Base-by-base conservation (phyloP, 352 stramenopile species). In the Globisporangium iwayamae region DNA sequence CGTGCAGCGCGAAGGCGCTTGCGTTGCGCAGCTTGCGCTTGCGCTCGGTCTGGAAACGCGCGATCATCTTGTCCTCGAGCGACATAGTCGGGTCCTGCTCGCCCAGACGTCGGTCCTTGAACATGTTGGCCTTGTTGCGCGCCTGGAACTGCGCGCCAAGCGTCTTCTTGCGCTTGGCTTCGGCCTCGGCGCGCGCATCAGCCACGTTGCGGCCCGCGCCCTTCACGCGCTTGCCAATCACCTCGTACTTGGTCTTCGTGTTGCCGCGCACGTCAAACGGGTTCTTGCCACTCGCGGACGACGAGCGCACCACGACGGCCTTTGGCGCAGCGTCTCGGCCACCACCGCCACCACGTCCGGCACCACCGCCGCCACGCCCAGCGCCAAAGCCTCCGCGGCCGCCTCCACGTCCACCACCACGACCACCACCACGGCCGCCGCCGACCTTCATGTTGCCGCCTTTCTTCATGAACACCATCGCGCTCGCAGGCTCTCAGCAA, bases 51-150 rank as follows among this genome's bases (percentile, higher is more conserved):
- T 96, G 89, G 73, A 97, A 96, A 51, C 90, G 86, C 28, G 84
- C 76, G 70, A 97, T 93, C 88, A 97, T 96, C 69, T 96, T 96
- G 75, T 97, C 90, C 62, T 97, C 90, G n/a, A 96, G 72, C 60
- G 90, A 96, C 71, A 97, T 78, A 11, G 71, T 81, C 22, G 85
- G 71, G 63, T 93, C 84, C 64, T 94, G 81, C 56, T 96, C 90
- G 32, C 90, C 90, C 14, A 97, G 71, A 4, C 90, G 89, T 22
- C 80, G 78, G 70, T 98, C 91, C 39, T 85, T 75, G 69, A 97
- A 96, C 60, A 83, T 77, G 67, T 97, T 98, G 39, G 84, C 91
- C 70, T 95, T 96, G 72, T 96, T 88, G 46, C 83, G 91, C 25
- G 70, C 57, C 30, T 87, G 69, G 72, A 87, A 97, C 71, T 98